Conservation (phyloP, 2,329 filamentous ascomycete genomes). For the Tolypocladium capitatum region DNA sequence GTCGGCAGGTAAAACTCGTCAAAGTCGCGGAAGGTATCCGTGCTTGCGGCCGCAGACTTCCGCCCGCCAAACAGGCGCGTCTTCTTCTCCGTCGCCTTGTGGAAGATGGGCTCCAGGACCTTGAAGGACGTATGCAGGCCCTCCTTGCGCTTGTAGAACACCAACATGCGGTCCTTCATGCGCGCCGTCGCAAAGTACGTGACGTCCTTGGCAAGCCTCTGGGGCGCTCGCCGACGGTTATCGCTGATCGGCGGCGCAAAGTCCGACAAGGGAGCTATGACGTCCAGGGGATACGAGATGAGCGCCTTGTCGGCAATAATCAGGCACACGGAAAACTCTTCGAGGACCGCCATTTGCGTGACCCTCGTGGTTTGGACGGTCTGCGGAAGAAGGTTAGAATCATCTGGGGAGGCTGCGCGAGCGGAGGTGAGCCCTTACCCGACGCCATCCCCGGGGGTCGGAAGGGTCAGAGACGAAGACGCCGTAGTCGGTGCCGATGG, state of each 20-base stretch:
- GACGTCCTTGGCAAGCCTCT: slow-evolving; percentile 84
- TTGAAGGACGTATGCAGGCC: slow-evolving; percentile 89
- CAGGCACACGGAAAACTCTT: slow-evolving; percentile 88
- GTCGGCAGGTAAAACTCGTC: slow-evolving; percentile 97
- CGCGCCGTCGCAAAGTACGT: slow-evolving; percentile 91
- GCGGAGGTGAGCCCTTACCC: slow-evolving; percentile 41
- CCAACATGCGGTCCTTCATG: slow-evolving; percentile 90
- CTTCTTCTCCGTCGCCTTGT: slow-evolving; percentile 79
- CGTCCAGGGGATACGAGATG: slow-evolving; percentile 86
- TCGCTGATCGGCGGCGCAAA: slow-evolving; percentile 52
- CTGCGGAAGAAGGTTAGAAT: slow-evolving; percentile 26
- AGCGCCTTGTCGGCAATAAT: slow-evolving; percentile 84
- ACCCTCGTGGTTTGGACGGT: slow-evolving; percentile 65
- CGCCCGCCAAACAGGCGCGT: slow-evolving; percentile 52
- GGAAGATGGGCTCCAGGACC: slow-evolving; percentile 88
- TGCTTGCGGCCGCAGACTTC: slow-evolving; percentile 51
- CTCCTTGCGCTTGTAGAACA: slow-evolving; percentile 96
- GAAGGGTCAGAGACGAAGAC: slow-evolving; percentile 81
- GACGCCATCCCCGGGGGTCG: slow-evolving; percentile 82
- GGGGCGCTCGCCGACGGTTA: slow-evolving; percentile 71
- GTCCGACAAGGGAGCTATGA: slow-evolving; percentile 53
- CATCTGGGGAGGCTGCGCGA: not conserved
- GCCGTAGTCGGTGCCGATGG: slow-evolving; percentile 88
- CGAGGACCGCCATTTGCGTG: slow-evolving; percentile 85
- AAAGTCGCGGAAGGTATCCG: slow-evolving; percentile 94